These are phyloP conservation scores for Zygosaccharomyces pseudobailii DNA, from an alignment of 1,139 yeast species.

Conservation along the genomic window DNA sequence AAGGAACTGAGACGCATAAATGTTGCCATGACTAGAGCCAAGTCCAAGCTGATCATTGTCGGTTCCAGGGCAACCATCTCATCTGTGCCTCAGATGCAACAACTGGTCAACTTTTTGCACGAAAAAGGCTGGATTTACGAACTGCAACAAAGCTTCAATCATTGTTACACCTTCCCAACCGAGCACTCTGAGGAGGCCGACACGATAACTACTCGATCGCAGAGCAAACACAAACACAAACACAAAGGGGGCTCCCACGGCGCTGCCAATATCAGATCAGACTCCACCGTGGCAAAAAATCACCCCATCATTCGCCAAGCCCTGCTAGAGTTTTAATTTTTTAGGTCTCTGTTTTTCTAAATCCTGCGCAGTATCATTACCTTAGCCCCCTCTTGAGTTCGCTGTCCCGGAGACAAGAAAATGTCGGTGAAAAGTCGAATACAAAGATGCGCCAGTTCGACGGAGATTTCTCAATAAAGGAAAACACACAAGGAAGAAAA, in stretches of 20 bases:
- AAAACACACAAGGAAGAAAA: neutral
- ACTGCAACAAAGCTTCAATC: conserved; percentile 19
- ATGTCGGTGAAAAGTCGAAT: neutral
- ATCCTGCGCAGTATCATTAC: neutral
- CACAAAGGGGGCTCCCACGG: neutral
- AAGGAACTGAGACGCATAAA: conserved; percentile 89
- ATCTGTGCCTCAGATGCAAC: conserved; percentile 50
- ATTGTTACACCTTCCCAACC: conserved; percentile 15
- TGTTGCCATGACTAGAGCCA: conserved; percentile 91
- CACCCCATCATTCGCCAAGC: conserved; percentile 21
- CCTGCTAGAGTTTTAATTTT: conserved; percentile 7
- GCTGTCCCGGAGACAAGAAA: neutral
- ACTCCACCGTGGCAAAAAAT: conserved; percentile 15
- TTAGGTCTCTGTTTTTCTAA: neutral
- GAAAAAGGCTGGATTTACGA: conserved; percentile 58
- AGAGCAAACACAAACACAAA: neutral
- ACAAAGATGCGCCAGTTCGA: neutral
- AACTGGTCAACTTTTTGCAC: conserved; percentile 58
- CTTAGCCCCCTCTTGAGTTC: neutral
- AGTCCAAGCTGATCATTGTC: conserved; percentile 70
- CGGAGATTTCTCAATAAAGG: neutral
- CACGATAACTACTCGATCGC: neutral
- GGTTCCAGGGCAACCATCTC: conserved; percentile 71
- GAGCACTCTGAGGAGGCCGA: neutral
- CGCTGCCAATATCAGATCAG: conserved; percentile 12